phyloP scores from a whole-genome alignment of 2,329 filamentous ascomycete species.

The Bertia moriformis region DNA sequence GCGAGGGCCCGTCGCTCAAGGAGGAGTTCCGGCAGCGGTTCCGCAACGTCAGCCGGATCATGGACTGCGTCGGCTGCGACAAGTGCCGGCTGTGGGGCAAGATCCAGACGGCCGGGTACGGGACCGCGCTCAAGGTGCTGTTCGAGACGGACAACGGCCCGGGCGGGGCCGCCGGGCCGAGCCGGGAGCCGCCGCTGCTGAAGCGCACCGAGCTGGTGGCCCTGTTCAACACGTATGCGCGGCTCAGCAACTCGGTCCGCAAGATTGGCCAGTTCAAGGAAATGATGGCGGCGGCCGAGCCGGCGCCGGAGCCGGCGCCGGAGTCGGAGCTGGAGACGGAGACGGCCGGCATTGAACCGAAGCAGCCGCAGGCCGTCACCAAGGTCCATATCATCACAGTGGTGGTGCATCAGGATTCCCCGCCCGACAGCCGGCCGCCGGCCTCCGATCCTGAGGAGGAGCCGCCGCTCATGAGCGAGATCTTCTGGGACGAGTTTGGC shows the following conservation, averaged over 20 bases:
- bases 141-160: conserved; percentile 65
- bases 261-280: conserved; percentile 59
- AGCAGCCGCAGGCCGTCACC: conserved; percentile 4
- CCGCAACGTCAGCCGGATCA: conserved; percentile 86
- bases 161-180: too few species aligned
- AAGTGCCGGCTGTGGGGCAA: conserved; percentile 98
- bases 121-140: conserved; percentile 83
- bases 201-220: conserved; percentile 86
- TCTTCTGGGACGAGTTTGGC: conserved; percentile 47
- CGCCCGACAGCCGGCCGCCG: conserved; percentile 9
- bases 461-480: conserved; percentile 35
- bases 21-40: conserved; percentile 96
- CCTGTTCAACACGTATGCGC: conserved; percentile 82
- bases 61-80: conserved; percentile 98
- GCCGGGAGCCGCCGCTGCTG: conserved; percentile 52
- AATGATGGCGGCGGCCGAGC: conserved; percentile 27
- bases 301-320: conserved; percentile 9
- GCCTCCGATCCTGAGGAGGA: conserved; percentile 14
- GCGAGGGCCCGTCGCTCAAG: conserved; percentile 64
- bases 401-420: conserved; percentile 7
- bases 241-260: conserved; percentile 67
- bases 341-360: too few species aligned
- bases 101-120: conserved; percentile 85
- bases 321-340: conserved; percentile 6
- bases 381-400: conserved; percentile 6